Conservation (phyloP, 805 yeast genomes). For the Cyberlindnera maritima region DNA sequence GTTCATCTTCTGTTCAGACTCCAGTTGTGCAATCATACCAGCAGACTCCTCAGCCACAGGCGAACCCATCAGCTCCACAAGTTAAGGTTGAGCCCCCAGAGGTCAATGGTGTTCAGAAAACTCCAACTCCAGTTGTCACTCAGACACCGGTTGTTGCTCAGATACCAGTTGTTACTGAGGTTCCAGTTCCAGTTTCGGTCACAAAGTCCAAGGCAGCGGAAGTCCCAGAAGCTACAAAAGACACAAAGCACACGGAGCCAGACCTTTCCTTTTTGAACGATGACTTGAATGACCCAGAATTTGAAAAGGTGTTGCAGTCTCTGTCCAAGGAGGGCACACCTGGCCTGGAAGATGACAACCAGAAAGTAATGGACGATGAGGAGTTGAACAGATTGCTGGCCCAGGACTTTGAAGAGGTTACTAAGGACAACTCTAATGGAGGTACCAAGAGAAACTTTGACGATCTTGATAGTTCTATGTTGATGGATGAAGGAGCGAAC, state of each 20-base stretch:
- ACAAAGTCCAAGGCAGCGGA: neutral
- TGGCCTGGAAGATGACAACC: constrained; percentile 15
- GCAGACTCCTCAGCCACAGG: neutral
- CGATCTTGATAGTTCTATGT: constrained; percentile 8
- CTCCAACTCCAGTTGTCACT: neutral
- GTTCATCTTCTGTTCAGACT: neutral
- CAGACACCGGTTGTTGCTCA: neutral
- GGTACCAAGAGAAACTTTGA: constrained; percentile 12
- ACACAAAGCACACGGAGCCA: neutral
- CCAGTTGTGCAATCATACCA: neutral
- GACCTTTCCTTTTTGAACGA: constrained; percentile 6
- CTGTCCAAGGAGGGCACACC: constrained; percentile 29
- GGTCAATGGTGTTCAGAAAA: neutral
- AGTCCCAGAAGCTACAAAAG: neutral
- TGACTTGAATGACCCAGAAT: constrained; percentile 26
- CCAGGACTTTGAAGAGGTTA: constrained; percentile 17
- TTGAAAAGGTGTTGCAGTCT: constrained; percentile 27
- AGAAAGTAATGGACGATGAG: constrained; percentile 23
- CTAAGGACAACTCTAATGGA: neutral
- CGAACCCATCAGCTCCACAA: neutral
- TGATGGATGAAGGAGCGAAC: constrained; percentile 32
- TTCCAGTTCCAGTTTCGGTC: neutral
- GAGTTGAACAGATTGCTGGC: constrained; percentile 26
- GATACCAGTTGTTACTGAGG: neutral
- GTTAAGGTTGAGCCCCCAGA: neutral